phyloP scores from a whole-genome alignment of 176 grass and related monocot species.

The Cenchrus fungigraminus region DNA sequence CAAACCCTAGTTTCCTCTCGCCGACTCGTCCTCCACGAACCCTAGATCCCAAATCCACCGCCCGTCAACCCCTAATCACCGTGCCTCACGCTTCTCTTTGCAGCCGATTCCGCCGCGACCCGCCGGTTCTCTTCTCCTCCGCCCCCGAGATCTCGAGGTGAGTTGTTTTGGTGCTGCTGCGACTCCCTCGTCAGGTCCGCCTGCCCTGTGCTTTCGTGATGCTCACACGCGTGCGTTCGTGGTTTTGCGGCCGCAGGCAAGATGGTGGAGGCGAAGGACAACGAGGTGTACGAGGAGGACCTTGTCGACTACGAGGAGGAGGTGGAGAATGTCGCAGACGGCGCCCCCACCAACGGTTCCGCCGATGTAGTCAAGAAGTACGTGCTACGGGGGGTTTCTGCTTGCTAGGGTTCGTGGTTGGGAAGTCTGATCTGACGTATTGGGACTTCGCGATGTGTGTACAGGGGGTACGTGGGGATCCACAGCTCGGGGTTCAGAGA shows the following conservation, averaged over 20 bases:
- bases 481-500: slow-evolving; percentile 99
- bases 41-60: slow-evolving; percentile 19
- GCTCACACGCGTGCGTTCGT: not conserved
- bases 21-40: not conserved
- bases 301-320: slow-evolving; percentile 99
- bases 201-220: not conserved
- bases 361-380: slow-evolving; percentile 81
- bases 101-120: not conserved
- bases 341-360: slow-evolving; percentile 65
- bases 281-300: slow-evolving; percentile 96
- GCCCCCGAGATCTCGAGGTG: slow-evolving; percentile 13
- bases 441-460: not conserved
- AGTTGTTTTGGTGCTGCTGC: not conserved
- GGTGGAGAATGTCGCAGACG: slow-evolving; percentile 42
- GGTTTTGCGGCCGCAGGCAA: slow-evolving; percentile 22
- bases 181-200: not conserved
- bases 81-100: slow-evolving; percentile 19
- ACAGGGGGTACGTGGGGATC: slow-evolving; percentile 97
- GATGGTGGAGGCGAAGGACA: slow-evolving; percentile 90
- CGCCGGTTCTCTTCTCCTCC: not conserved
- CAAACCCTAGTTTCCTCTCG: slow-evolving; percentile 12
- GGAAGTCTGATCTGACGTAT: not conserved
- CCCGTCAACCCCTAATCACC: not conserved
- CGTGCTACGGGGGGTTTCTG: not conserved
- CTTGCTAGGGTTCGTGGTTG: not conserved